Evolutionary conservation across 78 protist genomes (phyloP).

Genomic region (Cavenderia fasciculata): DNA sequence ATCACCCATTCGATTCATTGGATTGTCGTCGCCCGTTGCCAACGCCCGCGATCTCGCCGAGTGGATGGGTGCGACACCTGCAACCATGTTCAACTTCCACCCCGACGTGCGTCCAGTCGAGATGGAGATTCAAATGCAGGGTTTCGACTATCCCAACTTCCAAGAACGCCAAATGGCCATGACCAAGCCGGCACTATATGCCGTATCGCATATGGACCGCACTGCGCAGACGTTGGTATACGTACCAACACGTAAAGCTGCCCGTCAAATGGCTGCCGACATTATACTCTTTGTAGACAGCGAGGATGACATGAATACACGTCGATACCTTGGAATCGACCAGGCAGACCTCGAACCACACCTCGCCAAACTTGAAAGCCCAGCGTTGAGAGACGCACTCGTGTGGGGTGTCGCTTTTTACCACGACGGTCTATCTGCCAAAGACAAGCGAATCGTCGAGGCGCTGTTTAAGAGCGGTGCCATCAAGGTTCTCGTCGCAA

Average conservation of each 20-base stretch:
- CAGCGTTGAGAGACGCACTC: slow-evolving; percentile 45
- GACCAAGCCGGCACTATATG: slow-evolving; percentile 91
- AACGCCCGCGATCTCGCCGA: slow-evolving; percentile 89
- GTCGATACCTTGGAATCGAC: not conserved
- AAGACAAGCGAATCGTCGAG: slow-evolving; percentile 88
- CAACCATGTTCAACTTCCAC: slow-evolving; percentile 92
- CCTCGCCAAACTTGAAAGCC: slow-evolving; percentile 76
- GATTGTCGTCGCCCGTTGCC: slow-evolving; percentile 88
- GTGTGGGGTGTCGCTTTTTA: slow-evolving; percentile 87
- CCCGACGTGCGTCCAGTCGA: slow-evolving; percentile 98
- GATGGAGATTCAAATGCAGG: slow-evolving; percentile 93
- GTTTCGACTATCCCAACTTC: slow-evolving; percentile 83
- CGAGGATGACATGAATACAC: slow-evolving; percentile 45
- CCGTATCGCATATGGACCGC: slow-evolving; percentile 69
- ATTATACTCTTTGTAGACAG: slow-evolving; percentile 78
- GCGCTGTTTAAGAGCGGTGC: slow-evolving; percentile 82
- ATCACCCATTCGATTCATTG: slow-evolving; percentile 89
- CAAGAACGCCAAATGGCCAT: slow-evolving; percentile 90
- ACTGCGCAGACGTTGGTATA: slow-evolving; percentile 90
- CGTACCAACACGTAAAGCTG: slow-evolving; percentile 88
- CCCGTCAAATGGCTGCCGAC: slow-evolving; percentile 83
- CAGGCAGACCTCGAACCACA: slow-evolving; percentile 31
- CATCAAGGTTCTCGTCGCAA: slow-evolving; percentile 94
- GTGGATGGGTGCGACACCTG: slow-evolving; percentile 87
- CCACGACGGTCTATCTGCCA: slow-evolving; percentile 86